Conservation (phyloP, 1,284 basidiomycete species). For the Ustilago cynodontis region DNA sequence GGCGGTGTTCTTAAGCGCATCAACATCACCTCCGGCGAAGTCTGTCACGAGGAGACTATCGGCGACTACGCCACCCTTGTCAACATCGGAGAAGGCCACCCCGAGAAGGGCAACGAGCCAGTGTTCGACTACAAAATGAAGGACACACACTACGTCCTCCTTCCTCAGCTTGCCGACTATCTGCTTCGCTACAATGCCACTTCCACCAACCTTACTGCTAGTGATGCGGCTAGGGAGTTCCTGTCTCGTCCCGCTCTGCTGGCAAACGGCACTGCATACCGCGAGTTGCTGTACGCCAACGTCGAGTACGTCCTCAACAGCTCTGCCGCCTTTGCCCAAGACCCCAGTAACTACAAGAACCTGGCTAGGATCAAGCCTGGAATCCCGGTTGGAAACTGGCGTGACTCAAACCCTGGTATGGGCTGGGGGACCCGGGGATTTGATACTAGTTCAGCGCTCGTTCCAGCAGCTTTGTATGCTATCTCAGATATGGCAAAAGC, state of each 20-base stretch:
- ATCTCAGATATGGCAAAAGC: slow-evolving; percentile 71
- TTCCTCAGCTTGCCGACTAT: slow-evolving; percentile 72
- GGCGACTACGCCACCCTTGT: slow-evolving; percentile 66
- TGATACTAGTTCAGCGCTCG: slow-evolving; percentile 73
- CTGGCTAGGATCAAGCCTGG: slow-evolving; percentile 70
- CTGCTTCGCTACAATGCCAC: slow-evolving; percentile 67
- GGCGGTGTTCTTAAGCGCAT: slow-evolving; percentile 72
- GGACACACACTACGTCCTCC: slow-evolving; percentile 72
- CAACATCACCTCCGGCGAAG: slow-evolving; percentile 70
- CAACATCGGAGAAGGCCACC: slow-evolving; percentile 71
- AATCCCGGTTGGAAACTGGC: slow-evolving; percentile 73
- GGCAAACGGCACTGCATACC: slow-evolving; percentile 70
- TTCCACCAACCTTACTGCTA: slow-evolving; percentile 36
- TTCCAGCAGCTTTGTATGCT: slow-evolving; percentile 73
- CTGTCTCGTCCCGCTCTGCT: slow-evolving; percentile 69
- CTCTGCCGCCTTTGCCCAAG: slow-evolving; percentile 70
- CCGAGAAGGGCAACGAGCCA: slow-evolving; percentile 71
- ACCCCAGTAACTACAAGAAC: slow-evolving; percentile 60
- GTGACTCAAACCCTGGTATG: slow-evolving; percentile 73
- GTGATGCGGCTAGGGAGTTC: slow-evolving; percentile 58
- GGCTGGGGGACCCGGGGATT: slow-evolving; percentile 74
- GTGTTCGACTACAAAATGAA: slow-evolving; percentile 72
- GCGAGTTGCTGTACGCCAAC: slow-evolving; percentile 70
- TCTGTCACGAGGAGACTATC: slow-evolving; percentile 73
- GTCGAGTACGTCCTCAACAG: slow-evolving; percentile 67